Base-by-base conservation (phyloP, 23 red algal species). In the Gracilaria caudata region DNA sequence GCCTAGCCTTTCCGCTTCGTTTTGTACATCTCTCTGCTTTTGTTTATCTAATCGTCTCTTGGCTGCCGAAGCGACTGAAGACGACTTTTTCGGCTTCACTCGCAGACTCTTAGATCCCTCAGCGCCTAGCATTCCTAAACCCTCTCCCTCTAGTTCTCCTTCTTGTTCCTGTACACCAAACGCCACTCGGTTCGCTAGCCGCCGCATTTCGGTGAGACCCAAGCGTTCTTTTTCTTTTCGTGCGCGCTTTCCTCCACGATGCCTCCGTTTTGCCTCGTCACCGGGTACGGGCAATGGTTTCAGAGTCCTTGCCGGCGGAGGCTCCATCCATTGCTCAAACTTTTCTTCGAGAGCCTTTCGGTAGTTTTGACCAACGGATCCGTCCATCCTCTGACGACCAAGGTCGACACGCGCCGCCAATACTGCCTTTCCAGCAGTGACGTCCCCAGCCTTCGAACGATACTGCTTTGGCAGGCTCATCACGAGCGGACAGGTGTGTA, bases 281-380 rank as follows among this genome's bases (percentile, higher is more conserved):
- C 83, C 86, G 26, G 89, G 83, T 37, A 97, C 68, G 4, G 94
- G 94, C 32, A 97, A 78, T 9, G 94, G 94, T 49, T 93, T 97
- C 13, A 82, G 65, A 41, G 94, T 97, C 41, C 80, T 47, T 3
- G 86, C 86, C 0, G 94, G 94, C 9, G 94, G 94, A 21, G 89
- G 81, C 40, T 90, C 87, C 83, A 84, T 74, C 94, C 88, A 93
- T 51, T 97, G 85, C 45, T 63, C 83, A 82, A 97, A 93, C n/a
- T 92, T 92, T 65, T 64, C 86, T 47, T 84, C 82, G 26, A 97
- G 54, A 47, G 73, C 80, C 29, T 82, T 66, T 21, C 86, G 51
- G 21, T 90, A 77, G 78, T 35, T 39, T 34, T 65, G 61, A 30
- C 94, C 94, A 39, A 90, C 72, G 51, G 37, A 38, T 17, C 94